Evolutionary conservation across 768 basidiomycete species (phyloP).

Genomic region (Candolleomyces efflorescens): DNA sequence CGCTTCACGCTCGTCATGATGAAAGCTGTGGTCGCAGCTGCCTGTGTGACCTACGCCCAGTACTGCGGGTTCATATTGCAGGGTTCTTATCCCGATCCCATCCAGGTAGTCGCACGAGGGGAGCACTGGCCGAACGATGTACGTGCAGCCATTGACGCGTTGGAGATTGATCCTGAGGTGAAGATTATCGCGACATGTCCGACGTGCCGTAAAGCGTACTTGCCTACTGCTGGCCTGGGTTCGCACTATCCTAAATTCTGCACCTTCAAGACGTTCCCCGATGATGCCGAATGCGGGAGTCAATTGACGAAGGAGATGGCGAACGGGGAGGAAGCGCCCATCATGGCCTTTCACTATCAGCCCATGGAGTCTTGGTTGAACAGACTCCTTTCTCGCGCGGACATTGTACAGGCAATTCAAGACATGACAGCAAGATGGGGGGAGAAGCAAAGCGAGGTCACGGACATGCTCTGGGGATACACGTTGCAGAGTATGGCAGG

Average conservation of each 20-base stretch:
- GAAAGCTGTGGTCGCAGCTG: background rate
- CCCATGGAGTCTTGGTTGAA: slow-evolving; percentile 12
- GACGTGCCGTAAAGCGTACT: background rate
- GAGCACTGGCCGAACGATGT: background rate
- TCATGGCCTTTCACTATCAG: too few species aligned
- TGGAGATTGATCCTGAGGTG: background rate
- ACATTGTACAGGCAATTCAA: slow-evolving; percentile 16
- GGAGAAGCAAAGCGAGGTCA: background rate
- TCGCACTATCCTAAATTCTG: background rate
- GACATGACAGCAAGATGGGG: background rate
- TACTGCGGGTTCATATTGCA: background rate
- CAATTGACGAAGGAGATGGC: too few species aligned
- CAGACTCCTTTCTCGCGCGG: slow-evolving; percentile 17
- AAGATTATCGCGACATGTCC: background rate
- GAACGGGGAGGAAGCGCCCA: too few species aligned
- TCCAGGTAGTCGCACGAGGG: background rate
- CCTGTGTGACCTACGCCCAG: background rate
- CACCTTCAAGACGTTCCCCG: background rate
- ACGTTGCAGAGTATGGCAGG: background rate
- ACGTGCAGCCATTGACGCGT: background rate
- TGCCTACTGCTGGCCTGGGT: background rate
- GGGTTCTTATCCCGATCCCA: background rate
- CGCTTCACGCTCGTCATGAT: background rate
- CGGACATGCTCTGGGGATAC: background rate
- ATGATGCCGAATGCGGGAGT: too few species aligned